These are phyloP conservation scores for Nothopassalora personata DNA, from an alignment of 2,329 filamentous ascomycete species.

Conservation along the genomic window DNA sequence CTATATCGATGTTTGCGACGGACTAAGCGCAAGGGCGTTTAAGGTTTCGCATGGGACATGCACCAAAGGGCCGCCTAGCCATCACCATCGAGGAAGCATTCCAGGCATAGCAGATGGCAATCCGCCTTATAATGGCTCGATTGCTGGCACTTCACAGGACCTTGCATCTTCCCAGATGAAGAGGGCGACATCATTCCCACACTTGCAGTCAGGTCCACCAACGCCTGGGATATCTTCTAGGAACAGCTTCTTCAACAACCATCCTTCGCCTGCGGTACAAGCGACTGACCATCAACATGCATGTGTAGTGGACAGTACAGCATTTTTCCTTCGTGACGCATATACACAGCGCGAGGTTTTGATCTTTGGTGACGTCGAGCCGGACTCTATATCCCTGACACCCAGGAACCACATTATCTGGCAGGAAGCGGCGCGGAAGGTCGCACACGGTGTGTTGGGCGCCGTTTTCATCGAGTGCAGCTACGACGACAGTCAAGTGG, in stretches of 20 bases:
- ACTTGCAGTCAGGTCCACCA: constrained; percentile 23
- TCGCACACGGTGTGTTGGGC: constrained; percentile 63
- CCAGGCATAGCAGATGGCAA: constrained; percentile 35
- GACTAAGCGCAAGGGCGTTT: constrained; percentile 81
- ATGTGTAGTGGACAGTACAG: constrained; percentile 82
- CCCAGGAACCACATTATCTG: constrained; percentile 80
- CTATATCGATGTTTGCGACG: constrained; percentile 83
- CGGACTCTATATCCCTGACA: constrained; percentile 74
- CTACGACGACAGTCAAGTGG: constrained; percentile 73
- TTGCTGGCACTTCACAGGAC: constrained; percentile 21
- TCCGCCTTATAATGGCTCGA: constrained; percentile 25
- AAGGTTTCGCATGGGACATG: constrained; percentile 86
- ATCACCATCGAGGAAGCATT: constrained; percentile 40
- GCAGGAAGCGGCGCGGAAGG: constrained; percentile 81
- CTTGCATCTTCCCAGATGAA: constrained; percentile 16
- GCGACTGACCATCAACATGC: constrained; percentile 19
- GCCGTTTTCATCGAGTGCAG: constrained; percentile 96
- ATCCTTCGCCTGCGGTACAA: constrained; percentile 25
- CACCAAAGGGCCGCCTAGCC: constrained; percentile 54
- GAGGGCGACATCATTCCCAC: constrained; percentile 26
- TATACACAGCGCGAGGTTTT: constrained; percentile 69
- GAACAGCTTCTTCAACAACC: constrained; percentile 24
- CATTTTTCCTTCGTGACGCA: constrained; percentile 72
- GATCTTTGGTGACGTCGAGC: constrained; percentile 93
- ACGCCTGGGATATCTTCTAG: constrained; percentile 27